These are phyloP conservation scores for Phanerochaete sordida DNA, from an alignment of 768 basidiomycete genomes.

Conservation along the genomic window DNA sequence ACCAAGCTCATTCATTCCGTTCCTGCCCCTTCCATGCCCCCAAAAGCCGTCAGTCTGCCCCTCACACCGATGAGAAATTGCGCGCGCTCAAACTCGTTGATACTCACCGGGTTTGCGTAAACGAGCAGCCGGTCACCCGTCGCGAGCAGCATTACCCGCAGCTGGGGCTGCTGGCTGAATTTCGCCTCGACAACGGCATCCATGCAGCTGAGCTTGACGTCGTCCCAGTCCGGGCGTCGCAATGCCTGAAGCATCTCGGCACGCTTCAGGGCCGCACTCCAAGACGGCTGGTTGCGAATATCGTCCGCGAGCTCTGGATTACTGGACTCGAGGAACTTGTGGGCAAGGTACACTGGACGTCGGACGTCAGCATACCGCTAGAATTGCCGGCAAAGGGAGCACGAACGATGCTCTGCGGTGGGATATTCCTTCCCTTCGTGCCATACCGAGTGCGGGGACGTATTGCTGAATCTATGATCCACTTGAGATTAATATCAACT, in stretches of 20 bases:
- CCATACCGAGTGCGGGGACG: not conserved
- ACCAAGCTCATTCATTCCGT: too few relatives aligned
- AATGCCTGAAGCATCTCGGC: slow-evolving; percentile 36
- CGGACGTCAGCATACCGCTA: not conserved
- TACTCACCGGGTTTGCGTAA: slow-evolving; percentile 1
- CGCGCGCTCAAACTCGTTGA: too few relatives aligned
- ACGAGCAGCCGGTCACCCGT: slow-evolving; percentile 6
- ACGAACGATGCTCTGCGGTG: not conserved
- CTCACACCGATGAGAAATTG: too few relatives aligned
- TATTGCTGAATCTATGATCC: not conserved
- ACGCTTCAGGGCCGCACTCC: slow-evolving; percentile 11
- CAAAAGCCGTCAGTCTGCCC: too few relatives aligned
- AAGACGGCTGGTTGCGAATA: slow-evolving; percentile 2
- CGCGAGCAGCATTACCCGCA: not conserved
- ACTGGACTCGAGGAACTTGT: slow-evolving; percentile 6
- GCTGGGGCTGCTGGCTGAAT: slow-evolving; percentile 8
- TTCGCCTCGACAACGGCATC: slow-evolving; percentile 5
- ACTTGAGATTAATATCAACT: too few relatives aligned
- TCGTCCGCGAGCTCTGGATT: slow-evolving; percentile 11
- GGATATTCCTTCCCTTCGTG: not conserved
- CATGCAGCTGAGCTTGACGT: slow-evolving; percentile 41
- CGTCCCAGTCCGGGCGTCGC: slow-evolving; percentile 26
- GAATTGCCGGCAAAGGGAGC: not conserved
- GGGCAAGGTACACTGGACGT: slow-evolving; percentile 9
- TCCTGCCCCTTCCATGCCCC: too few relatives aligned